Evolutionary conservation across 2,329 filamentous ascomycete genomes (phyloP), one percentile per base, ranked within the genome.

Genomic region (Aspergillus flavus): DNA sequence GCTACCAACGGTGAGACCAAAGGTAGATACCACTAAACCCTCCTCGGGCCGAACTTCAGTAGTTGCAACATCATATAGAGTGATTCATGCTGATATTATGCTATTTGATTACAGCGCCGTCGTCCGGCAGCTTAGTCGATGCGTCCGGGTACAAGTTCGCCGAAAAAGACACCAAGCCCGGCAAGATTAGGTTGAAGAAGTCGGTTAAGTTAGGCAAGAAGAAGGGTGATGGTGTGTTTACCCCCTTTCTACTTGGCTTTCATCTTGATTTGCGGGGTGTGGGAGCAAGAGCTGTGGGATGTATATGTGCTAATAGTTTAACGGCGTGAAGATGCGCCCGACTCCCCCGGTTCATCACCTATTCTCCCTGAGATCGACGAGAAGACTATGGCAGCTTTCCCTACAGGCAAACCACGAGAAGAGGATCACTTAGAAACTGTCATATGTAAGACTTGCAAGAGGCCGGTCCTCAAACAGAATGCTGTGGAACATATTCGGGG

Each of bases 361-460:
- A 77, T 79, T 26, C 73, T 81, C n/a, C 80, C 80, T 6, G 75
- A 87, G 59, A 85, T 97, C 58, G 92, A 96, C 71, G 89, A 93
- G 64, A 87, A 84, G 65, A 88, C 91, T 16, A 87, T 91, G 69
- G 88, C 92, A 64, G 91, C 91, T 5, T 97, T 97, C 77, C 84
- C 88, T 4, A 94, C 90, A 54, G 92, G 93, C 65, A 88, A 90
- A 62, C 93, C 93, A 0, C 85, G 96, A 69, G 89, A 93, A 72
- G 93, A 93, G 70, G 94, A 97, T 73, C 84, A 84, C 61, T 86
- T 91, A 12, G 92, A 96, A 66, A 85, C 92, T 11, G 89, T 95
- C 57, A 85, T 91, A 69, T 99, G 94, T 85, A 97, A 95, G 76
- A 93, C 96, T 76, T 99, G 94, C 81, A 97, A 95, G 79, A 94